Base-by-base conservation (phyloP, 2,329 filamentous ascomycete species). In the Lecanoromycetidae sp. region DNA sequence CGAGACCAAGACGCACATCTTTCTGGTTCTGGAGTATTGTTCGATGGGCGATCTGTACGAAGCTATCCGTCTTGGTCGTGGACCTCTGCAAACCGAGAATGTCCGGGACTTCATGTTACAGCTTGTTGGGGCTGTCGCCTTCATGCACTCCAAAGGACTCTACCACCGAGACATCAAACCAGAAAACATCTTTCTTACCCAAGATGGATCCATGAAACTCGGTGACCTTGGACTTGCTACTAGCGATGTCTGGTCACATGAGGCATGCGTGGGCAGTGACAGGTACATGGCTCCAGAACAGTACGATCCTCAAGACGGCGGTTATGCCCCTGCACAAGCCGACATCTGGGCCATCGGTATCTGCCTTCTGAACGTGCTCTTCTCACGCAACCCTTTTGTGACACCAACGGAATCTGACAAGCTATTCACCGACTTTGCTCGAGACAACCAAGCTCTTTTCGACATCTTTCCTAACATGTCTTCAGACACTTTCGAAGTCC, bases 271-370 rank as follows among this genome's bases (percentile, higher is more conserved):
- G 38, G 91, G 91, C 55, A 96, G 91, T 63, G 91, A 98, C 63
- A 87, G 91, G 47, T 98, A 98, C 70, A 98, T 98, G 91, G 88
- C 91, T 47, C 91, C 91, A 4, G 91, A 98, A 67, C 91, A 98
- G 66, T 96, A 91, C 59, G 90, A 96, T 63, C 87, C 88, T 44
- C 79, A 81, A 56, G 82, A 81, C 53, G 79, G 77, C 53, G 91
- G 91, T 50, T 98, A 98, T 68, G 90, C 87, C 47, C 88, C 91
- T 38, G 85, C 86, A 37, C 80, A 91, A 67, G 91, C 91, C 43
- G 91, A 98, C 63, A 80, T 95, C 57, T 98, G 91, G 91, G 87
- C 91, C 48, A 84, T 98, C 61, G 91, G 91, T 54, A 90, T 98
- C 66, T 95, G 91, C 65, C 71, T 98, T 55, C 76, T 98, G 60